Base-by-base conservation (phyloP, 129 eudicot genomes). In the Cynara cardunculus region DNA sequence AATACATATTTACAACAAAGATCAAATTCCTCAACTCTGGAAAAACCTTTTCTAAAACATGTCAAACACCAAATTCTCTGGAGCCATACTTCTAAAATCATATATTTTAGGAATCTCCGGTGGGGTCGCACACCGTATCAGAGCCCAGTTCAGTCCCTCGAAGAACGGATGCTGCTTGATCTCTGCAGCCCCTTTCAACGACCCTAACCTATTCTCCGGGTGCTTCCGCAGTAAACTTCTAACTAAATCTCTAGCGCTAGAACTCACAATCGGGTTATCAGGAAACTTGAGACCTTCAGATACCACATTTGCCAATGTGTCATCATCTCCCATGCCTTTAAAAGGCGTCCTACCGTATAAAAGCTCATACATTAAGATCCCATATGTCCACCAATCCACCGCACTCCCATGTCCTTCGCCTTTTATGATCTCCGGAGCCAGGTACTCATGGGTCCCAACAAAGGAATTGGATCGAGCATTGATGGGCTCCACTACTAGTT, bases 371-470 rank as follows among this genome's bases (percentile, higher is more conserved):
- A 95, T 69, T 24, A 95, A 88, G 25, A 95, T 87, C 70, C 99
- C 97, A 31, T 88, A 74, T 0, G 99, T 90, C 99, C 99, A 95
- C 99, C 99, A 95, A 75, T 95, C 99, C 6, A 95, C 99, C 5
- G 90, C 88, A 84, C 99, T 92, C 7, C 99, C 99, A 30, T 95
- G 99, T 2, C 99, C 99, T 71, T 92, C 96, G 4, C 97, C 97
- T 81, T 86, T 95, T 86, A 95, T 88, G 75, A 95, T 89, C 88
- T 94, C 99, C 1, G 99, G 99, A 22, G 99, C 99, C 37, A 95
- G 31, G 76, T 95, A 95, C 69, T 95, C 99, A n/a, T 95, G 97
- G 16, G 99, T 95, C 74, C 99, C 99, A 6, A 95, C 97, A 34
- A 86, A 95, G 72, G 97, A 92, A 80, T 92, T 92, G 79, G 99